Evolutionary conservation across 805 yeast genomes (phyloP).

Genomic region (Wickerhamomyces kurtzmanii): DNA sequence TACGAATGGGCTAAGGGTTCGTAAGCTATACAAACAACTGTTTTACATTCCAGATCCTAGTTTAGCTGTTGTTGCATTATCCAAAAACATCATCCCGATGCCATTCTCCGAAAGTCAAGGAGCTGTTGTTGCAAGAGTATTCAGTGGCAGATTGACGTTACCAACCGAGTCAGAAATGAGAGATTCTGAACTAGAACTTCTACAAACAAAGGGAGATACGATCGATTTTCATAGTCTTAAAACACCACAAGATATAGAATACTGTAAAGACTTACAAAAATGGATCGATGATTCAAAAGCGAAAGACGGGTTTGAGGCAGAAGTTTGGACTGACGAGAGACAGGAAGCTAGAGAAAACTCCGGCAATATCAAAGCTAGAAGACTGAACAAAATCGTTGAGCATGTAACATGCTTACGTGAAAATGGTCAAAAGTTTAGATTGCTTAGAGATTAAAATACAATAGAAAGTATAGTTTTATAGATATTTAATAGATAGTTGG

Average conservation of each 20-base stretch:
- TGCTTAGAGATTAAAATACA: too few species aligned
- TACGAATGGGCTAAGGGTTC: slow-evolving; percentile 36
- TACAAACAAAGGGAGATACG: neutral
- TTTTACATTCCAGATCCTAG: slow-evolving; percentile 53
- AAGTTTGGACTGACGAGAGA: neutral
- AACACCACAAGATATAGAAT: neutral
- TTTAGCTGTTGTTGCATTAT: slow-evolving; percentile 51
- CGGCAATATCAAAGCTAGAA: too few species aligned
- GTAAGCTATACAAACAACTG: slow-evolving; percentile 50
- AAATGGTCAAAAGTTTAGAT: too few species aligned
- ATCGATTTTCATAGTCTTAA: neutral
- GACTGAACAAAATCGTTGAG: too few species aligned
- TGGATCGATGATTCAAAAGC: neutral
- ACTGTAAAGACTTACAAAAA: neutral
- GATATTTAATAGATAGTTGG: too few species aligned
- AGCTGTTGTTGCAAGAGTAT: slow-evolving; percentile 50
- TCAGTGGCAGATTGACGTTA: slow-evolving; percentile 40
- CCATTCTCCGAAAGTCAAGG: slow-evolving; percentile 58
- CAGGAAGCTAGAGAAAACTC: neutral
- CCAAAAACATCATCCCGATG: slow-evolving; percentile 53
- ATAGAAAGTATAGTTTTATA: too few species aligned
- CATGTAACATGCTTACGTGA: too few species aligned
- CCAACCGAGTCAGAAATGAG: slow-evolving; percentile 41
- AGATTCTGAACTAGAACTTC: slow-evolving; percentile 21
- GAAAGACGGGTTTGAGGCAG: neutral